Base-by-base conservation (phyloP, 1,284 basidiomycete species). In the Lentinula novae-zelandiae region DNA sequence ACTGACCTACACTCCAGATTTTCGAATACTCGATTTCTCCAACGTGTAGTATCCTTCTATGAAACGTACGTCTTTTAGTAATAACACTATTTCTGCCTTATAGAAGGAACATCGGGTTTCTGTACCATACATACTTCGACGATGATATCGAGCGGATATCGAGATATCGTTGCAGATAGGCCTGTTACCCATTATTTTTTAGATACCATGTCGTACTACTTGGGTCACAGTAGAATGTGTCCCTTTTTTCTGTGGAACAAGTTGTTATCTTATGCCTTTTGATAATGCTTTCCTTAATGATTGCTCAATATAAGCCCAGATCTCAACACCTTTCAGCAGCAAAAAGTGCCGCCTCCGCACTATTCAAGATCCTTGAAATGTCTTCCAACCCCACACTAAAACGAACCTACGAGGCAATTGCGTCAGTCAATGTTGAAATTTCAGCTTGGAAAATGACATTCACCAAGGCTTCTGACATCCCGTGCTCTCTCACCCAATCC, bases 401-500 rank as follows among this genome's bases (percentile, higher is more conserved):
- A 15, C 57, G 57, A 42, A 58, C 57, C 57, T 58, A 17, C 9
- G n/a, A 46, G 17, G 34, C 5, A 39, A 20, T 40, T 15, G 10
- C 8, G n/a, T n/a, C 13, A 15, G 15, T 5, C 36, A 20, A 27
- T 46, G 33, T 13, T 8, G 44, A 40, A 42, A 27, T 27, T 27
- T 27, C 27, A 27, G 27, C 7, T 6, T 8, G 5, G 10, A 13
- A 55, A 50, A 12, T 5, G 2, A 86, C 77, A 55, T 85, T 73
- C 5, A 87, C 80, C 42, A 89, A 68, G 12, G 76, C 78, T 15
- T 70, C 67, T 64, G 85, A 82, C 4, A 87, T 84, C 7, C 83
- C 85, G 69, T 77, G 84, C 54, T 71, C 66, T 12, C 73, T 77
- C 3, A 83, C 85, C 86, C 85, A 87, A 36, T 84, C 82, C 53